Base-by-base conservation (phyloP, 2,329 filamentous ascomycete species). In the Aspergillus ochraceoroseus region DNA sequence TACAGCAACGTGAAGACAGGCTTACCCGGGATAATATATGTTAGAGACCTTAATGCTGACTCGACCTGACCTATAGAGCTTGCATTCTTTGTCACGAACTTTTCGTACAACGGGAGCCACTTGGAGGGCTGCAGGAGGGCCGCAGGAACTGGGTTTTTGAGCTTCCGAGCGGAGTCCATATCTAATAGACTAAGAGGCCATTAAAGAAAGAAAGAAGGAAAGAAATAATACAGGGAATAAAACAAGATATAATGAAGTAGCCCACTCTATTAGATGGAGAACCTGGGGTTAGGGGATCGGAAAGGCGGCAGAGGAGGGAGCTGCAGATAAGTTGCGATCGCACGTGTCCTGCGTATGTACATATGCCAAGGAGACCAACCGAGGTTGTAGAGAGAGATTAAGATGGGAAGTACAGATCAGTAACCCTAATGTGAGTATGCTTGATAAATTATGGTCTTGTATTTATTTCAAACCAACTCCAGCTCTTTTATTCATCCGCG, bases 11-110 rank as follows among this genome's bases (percentile, higher is more conserved):
- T 2, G 9, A 1, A 8, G 22, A 17, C 3, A 20, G 12, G 23
- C 35, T 39, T 32, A 63, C 85, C 89, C 43, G 90, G 92, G 34
- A 96, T 92, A 51, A 98, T 88, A 64, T 98, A 98, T 32, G 90
- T 95, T 51, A 98, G 70, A 18, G 88, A 95, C 26, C 92, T 81
- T 59, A 98, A 71, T 9, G 88, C 87, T 48, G 87, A 94, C 71
- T 98, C 92, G 49, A 98, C 90, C 70, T 95, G 89, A 34, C 87
- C 87, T 38, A 98, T 88, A 44, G 94, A 87, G 58, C 87, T 84
- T 46, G 88, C 82, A 64, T 98, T 98, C 70, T 90, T 92, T 48
- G 86, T 85, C 70, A 98, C 90, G 68, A 96, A 95, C 51, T 92
- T 83, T 43, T 68, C 66, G 38, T 68, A 68, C 15, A 66, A 45